A percentile compares a stretch with the other conserved stretches of the same genome.
These are phyloP conservation scores for Sungouiella thailandica DNA, from an alignment of 805 yeast genomes.

Conservation along the genomic window DNA sequence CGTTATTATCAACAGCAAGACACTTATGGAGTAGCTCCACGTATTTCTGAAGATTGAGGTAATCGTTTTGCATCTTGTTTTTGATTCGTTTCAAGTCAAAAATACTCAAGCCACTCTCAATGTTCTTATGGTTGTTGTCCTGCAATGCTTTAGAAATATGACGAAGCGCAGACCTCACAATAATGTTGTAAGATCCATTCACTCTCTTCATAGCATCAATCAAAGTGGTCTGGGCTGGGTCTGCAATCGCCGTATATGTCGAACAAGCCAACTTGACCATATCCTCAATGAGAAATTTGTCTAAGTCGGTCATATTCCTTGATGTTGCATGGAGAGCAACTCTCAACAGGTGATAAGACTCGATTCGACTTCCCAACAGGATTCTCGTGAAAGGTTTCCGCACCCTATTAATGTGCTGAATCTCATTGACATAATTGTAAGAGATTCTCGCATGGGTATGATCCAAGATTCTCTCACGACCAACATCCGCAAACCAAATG, in stretches of 20 bases:
- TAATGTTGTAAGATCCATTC: slow-evolving; percentile 56
- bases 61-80: slow-evolving; percentile 54
- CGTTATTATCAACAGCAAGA: slow-evolving; percentile 49
- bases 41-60: slow-evolving; percentile 43
- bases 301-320: slow-evolving; percentile 63
- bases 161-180: slow-evolving; percentile 47
- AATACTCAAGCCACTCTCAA: slow-evolving; percentile 60
- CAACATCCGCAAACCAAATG: slow-evolving; percentile 79
- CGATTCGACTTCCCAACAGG: slow-evolving; percentile 68
- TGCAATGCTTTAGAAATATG: slow-evolving; percentile 47
- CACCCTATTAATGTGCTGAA: slow-evolving; percentile 60
- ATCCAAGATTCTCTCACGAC: slow-evolving; percentile 61
- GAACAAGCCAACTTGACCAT: slow-evolving; percentile 63
- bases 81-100: slow-evolving; percentile 55
- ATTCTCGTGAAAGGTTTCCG: slow-evolving; percentile 73
- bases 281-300: slow-evolving; percentile 58
- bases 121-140: slow-evolving; percentile 44
- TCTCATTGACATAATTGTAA: slow-evolving; percentile 49
- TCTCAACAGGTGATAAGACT: slow-evolving; percentile 70
- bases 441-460: slow-evolving; percentile 53
- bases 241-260: slow-evolving; percentile 62
- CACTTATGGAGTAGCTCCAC: slow-evolving; percentile 50
- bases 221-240: slow-evolving; percentile 64
- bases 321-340: slow-evolving; percentile 67
- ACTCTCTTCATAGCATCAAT: slow-evolving; percentile 66